These are phyloP conservation scores for Fusarium heterosporum DNA, from an alignment of 2,329 filamentous ascomycete species.

Conservation along the genomic window DNA sequence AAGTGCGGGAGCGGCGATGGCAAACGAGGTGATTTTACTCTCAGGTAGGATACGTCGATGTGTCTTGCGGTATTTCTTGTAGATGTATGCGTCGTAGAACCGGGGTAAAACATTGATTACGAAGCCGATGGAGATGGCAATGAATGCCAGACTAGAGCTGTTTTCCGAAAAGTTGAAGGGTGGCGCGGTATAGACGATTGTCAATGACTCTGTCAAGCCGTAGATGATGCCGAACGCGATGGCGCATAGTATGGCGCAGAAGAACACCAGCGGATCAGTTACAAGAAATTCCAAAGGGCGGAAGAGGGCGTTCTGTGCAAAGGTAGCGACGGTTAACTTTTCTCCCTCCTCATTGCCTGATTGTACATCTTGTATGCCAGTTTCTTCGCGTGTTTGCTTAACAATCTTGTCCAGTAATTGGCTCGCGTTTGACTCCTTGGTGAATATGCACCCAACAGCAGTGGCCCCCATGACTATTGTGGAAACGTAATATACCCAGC, in stretches of 20 bases:
- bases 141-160: conserved; percentile 9
- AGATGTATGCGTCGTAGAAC: conserved; percentile 6
- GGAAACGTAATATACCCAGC: conserved; percentile 20
- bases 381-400: background rate
- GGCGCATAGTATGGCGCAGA: conserved; percentile 12
- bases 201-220: conserved; percentile 16
- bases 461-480: conserved; percentile 4
- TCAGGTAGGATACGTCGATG: conserved; percentile 5
- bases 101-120: conserved; percentile 4
- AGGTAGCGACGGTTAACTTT: background rate
- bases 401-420: conserved; percentile 12
- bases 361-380: background rate
- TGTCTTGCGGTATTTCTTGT: conserved; percentile 17
- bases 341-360: background rate
- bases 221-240: conserved; percentile 21
- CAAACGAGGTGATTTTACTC: conserved; percentile 5
- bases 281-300: conserved; percentile 15
- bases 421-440: conserved; percentile 6
- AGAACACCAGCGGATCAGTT: conserved; percentile 6
- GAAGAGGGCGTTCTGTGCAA: conserved; percentile 8
- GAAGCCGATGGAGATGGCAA: conserved; percentile 10
- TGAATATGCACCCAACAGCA: conserved; percentile 9
- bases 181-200: conserved; percentile 11
- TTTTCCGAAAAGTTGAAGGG: conserved; percentile 3
- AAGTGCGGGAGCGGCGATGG: conserved; percentile 7